These are phyloP conservation scores for Hyaloperonospora brassicae DNA, from an alignment of 352 stramenopile genomes.

Conservation along the genomic window DNA sequence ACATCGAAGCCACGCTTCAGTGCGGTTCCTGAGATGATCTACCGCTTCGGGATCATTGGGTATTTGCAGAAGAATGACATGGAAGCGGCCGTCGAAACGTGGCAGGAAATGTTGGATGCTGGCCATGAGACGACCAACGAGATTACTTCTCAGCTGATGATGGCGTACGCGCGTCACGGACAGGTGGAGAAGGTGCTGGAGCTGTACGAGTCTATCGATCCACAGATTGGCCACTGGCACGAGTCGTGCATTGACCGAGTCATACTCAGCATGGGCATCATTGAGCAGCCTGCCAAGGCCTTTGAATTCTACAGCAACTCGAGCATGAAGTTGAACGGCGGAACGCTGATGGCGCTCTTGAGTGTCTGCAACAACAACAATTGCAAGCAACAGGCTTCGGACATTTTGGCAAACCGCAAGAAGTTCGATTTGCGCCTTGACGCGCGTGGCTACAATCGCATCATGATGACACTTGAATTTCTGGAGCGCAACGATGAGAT, in stretches of 20 bases:
- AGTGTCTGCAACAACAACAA: conserved; percentile 64
- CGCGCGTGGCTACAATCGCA: conserved; percentile 61
- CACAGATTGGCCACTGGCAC: conserved; percentile 58
- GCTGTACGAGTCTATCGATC: conserved; percentile 47
- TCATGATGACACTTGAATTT: conserved; percentile 64
- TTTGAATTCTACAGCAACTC: conserved; percentile 81
- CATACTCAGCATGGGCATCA: conserved; percentile 56
- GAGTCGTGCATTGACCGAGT: conserved; percentile 62
- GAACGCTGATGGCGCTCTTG: conserved; percentile 61
- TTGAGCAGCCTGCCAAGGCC: conserved; percentile 44
- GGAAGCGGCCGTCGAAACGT: conserved; percentile 32
- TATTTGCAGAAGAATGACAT: conserved; percentile 46
- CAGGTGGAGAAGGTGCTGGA: conserved; percentile 45
- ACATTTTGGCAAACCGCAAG: conserved; percentile 71
- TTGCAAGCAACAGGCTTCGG: conserved; percentile 55
- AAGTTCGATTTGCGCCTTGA: conserved; percentile 66
- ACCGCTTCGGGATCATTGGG: conserved; percentile 57
- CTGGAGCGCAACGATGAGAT: conserved; percentile 63
- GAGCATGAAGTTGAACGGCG: conserved; percentile 66
- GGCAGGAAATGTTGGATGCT: conserved; percentile 45
- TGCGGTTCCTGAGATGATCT: conserved; percentile 55
- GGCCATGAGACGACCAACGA: conserved; percentile 60
- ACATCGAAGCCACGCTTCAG: conserved; percentile 34
- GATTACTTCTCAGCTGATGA: conserved; percentile 57
- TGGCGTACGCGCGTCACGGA: conserved; percentile 34